A percentile compares a stretch with the other conserved stretches of the same genome.
phyloP scores from a whole-genome alignment of 2,329 filamentous ascomycete species.

The Aureobasidium sp. region DNA sequence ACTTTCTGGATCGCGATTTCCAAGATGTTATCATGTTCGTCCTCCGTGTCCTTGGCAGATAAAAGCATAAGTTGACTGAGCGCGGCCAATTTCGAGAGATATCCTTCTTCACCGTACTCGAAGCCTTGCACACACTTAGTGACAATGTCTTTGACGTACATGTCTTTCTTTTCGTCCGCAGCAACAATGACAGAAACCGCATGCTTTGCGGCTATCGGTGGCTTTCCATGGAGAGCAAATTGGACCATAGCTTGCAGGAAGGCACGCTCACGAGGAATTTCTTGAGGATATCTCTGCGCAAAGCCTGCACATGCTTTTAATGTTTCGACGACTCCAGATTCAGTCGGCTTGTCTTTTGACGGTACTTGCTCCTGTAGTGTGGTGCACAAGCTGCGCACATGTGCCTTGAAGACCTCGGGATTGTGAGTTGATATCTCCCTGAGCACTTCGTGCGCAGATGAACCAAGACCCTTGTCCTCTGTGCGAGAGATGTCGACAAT shows the following conservation, averaged over 20 bases:
- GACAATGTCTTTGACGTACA: conserved; percentile 77
- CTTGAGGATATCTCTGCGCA: conserved; percentile 73
- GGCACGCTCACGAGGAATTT: conserved; percentile 72
- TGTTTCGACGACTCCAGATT: conserved; percentile 72
- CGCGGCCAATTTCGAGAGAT: conserved; percentile 63
- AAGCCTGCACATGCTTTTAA: conserved; percentile 92
- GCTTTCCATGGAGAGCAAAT: conserved; percentile 75
- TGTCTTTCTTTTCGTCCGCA: conserved; percentile 66
- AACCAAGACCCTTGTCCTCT: conserved; percentile 61
- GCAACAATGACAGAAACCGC: conserved; percentile 84
- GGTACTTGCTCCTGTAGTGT: conserved; percentile 76
- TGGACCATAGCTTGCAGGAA: conserved; percentile 73
- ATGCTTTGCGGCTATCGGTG: conserved; percentile 81
- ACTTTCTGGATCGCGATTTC: conserved; percentile 69
- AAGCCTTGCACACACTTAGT: conserved; percentile 67
- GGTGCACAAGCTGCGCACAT: conserved; percentile 84
- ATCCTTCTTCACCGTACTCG: conserved; percentile 63
- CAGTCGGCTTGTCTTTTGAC: conserved; percentile 56
- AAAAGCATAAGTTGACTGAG: conserved; percentile 69
- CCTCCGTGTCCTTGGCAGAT: conserved; percentile 62
- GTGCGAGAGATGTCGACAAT: conserved; percentile 83
- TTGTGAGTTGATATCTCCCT: conserved; percentile 87
- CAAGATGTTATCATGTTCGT: conserved; percentile 67
- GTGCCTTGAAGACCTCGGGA: conserved; percentile 84
- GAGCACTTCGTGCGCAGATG: conserved; percentile 77